Evolutionary conservation across 2,329 filamentous ascomycete genomes (phyloP).

Genomic region (Arthroderma uncinatum): DNA sequence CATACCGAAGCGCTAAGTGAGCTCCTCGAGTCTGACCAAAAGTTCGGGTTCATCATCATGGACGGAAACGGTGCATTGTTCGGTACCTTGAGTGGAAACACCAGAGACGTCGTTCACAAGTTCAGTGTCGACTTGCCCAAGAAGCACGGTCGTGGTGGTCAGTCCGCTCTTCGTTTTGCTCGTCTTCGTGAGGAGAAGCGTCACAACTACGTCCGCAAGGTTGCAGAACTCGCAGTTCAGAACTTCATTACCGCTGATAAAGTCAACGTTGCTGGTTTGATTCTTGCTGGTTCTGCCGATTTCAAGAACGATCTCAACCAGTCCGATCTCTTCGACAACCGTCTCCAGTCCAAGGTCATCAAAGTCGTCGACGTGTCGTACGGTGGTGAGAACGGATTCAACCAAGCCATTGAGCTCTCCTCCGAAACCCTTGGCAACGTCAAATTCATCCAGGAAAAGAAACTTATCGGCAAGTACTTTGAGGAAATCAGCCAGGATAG

Average conservation of each 20-base stretch:
- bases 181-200: constrained; percentile 99
- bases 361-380: constrained; percentile 99
- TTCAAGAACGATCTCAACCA: constrained; percentile 99
- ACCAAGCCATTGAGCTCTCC: constrained; percentile 94
- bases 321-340: constrained; percentile 92
- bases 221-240: constrained; percentile 92
- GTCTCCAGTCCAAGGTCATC: constrained; percentile 89
- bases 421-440: constrained; percentile 95
- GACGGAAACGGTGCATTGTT: constrained; percentile 97
- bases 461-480: constrained; percentile 97
- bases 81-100: constrained; percentile 93
- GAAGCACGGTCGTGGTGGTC: constrained; percentile 99
- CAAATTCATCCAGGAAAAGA: constrained; percentile 99
- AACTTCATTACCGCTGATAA: constrained; percentile 99
- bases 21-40: constrained; percentile 95
- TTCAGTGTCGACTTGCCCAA: constrained; percentile 98
- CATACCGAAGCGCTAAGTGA: constrained; percentile 96
- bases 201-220: constrained; percentile 99
- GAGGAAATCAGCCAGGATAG: constrained; percentile 98
- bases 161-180: constrained; percentile 97
- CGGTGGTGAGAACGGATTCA: constrained; percentile 98
- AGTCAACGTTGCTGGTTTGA: constrained; percentile 90
- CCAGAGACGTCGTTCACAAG: constrained; percentile 91
- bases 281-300: constrained; percentile 92
- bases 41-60: constrained; percentile 99